Evolutionary conservation across 805 yeast genomes (phyloP).

Genomic region (Zygotorulaspora chibaensis): DNA sequence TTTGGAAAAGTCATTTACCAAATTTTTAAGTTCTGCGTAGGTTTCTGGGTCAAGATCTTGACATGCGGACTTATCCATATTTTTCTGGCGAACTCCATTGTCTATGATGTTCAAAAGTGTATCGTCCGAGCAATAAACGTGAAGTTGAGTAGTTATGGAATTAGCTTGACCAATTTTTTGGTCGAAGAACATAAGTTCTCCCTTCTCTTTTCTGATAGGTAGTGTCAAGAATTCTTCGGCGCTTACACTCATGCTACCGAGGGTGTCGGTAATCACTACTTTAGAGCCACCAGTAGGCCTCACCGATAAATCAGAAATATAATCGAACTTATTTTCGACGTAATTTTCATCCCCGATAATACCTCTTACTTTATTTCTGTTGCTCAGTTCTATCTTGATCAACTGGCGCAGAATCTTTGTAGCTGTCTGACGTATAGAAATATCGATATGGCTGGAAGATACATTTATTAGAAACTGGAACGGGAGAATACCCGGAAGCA

Average conservation of each 20-base stretch:
- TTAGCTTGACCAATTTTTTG: slow-evolving; percentile 9
- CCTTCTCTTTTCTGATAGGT: background rate
- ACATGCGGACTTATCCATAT: background rate
- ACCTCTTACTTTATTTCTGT: slow-evolving; percentile 39
- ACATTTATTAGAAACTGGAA: slow-evolving; percentile 47
- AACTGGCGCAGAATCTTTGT: slow-evolving; percentile 35
- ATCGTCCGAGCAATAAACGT: slow-evolving; percentile 50
- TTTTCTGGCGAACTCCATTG: background rate
- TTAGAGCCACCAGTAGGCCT: slow-evolving; percentile 52
- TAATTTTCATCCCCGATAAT: slow-evolving; percentile 34
- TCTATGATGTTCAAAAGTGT: slow-evolving; percentile 18
- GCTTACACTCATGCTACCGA: slow-evolving; percentile 35
- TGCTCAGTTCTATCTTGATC: slow-evolving; percentile 41
- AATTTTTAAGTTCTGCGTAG: background rate
- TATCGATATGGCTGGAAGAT: slow-evolving; percentile 39
- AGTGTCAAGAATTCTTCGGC: slow-evolving; percentile 25
- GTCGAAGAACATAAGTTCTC: background rate
- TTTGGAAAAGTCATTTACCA: background rate
- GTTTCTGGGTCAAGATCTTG: background rate
- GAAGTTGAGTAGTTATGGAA: slow-evolving; percentile 40
- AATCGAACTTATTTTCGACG: slow-evolving; percentile 37
- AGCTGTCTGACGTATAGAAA: slow-evolving; percentile 36
- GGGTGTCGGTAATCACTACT: slow-evolving; percentile 37
- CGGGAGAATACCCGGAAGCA: slow-evolving; percentile 51
- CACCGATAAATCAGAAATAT: slow-evolving; percentile 52